phyloP scores from a whole-genome alignment of 441 rosid species.

The Adansonia gregorii region DNA sequence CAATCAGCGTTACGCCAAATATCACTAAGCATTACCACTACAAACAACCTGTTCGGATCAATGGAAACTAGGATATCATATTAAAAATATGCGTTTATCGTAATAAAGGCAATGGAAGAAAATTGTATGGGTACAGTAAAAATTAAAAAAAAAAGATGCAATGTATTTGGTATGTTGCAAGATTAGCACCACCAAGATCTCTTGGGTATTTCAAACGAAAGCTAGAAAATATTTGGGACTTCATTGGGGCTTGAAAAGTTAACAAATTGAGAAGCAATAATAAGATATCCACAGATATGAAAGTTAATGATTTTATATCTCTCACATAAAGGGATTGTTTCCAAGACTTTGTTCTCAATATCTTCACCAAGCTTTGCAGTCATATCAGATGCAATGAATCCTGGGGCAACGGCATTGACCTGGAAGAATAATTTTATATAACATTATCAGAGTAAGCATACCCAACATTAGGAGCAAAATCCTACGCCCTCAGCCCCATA shows the following conservation, averaged over 20 bases:
- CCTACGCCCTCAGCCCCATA: background rate
- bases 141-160: slow-evolving; percentile 9
- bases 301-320: slow-evolving; percentile 7
- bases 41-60: slow-evolving; percentile 14
- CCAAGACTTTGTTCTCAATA: slow-evolving; percentile 80
- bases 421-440: slow-evolving; percentile 30
- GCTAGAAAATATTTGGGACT: background rate
- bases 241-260: background rate
- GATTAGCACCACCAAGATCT: background rate
- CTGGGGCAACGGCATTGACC: slow-evolving; percentile 93
- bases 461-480: slow-evolving; percentile 10
- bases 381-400: slow-evolving; percentile 96
- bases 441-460: slow-evolving; percentile 21
- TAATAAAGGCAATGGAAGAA: background rate
- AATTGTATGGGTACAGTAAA: background rate
- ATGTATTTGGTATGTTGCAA: background rate
- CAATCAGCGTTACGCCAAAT: background rate
- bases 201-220: background rate
- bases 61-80: background rate
- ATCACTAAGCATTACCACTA: background rate
- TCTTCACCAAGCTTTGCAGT: slow-evolving; percentile 90
- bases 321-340: slow-evolving; percentile 80
- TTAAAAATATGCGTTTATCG: background rate
- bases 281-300: background rate
- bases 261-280: background rate